Conservation (phyloP, 2,329 filamentous ascomycete species). For the Claviceps sp. region DNA sequence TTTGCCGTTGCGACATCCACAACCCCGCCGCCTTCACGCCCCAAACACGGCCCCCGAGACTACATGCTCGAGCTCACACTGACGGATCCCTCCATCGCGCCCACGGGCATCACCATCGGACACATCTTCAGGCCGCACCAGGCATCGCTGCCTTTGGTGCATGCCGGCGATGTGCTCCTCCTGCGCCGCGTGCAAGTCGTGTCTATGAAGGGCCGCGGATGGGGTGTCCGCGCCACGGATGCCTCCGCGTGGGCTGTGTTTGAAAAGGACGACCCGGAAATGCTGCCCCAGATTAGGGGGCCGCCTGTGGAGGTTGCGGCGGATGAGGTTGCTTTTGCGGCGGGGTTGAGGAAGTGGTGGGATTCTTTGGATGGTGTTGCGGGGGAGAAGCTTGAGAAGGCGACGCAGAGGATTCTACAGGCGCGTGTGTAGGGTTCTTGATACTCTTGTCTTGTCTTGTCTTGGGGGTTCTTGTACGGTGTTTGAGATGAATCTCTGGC, state of each 20-base stretch:
- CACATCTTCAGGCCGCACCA: constrained; percentile 46
- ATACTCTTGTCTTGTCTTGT: neutral
- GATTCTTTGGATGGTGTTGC: constrained; percentile 31
- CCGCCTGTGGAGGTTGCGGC: constrained; percentile 44
- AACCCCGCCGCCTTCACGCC: constrained; percentile 37
- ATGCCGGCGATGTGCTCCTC: constrained; percentile 43
- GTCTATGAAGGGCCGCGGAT: constrained; percentile 39
- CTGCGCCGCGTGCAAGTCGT: constrained; percentile 42
- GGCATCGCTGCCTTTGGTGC: constrained; percentile 40
- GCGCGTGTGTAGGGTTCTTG: neutral
- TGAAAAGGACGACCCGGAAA: constrained; percentile 27
- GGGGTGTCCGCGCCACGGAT: constrained; percentile 40
- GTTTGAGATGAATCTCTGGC: no score
- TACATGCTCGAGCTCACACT: constrained; percentile 46
- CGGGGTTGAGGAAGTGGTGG: constrained; percentile 36
- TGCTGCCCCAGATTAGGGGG: constrained; percentile 41
- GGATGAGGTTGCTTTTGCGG: constrained; percentile 35
- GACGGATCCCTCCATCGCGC: constrained; percentile 41
- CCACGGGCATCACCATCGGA: constrained; percentile 36
- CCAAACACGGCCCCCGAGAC: constrained; percentile 44
- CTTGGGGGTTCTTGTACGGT: neutral
- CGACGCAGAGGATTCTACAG: constrained; percentile 22
- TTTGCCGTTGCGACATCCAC: constrained; percentile 40
- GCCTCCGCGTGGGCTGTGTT: constrained; percentile 50
- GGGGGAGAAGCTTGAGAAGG: constrained; percentile 33